Evolutionary conservation across 1,284 basidiomycete species (phyloP).

Genomic region (Boletellus deceptivus): DNA sequence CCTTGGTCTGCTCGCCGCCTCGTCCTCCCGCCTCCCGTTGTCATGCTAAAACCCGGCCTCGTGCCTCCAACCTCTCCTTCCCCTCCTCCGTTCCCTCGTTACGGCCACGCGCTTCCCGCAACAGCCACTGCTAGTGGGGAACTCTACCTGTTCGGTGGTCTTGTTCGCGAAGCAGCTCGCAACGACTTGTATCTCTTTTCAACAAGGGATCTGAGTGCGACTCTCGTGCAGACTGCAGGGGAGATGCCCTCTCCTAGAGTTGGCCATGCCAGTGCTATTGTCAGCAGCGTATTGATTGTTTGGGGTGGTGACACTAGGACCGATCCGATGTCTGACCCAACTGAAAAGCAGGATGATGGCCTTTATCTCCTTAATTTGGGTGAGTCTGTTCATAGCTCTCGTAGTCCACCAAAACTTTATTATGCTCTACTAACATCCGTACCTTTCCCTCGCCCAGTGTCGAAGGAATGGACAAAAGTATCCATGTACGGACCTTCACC

Average conservation of each 20-base stretch:
- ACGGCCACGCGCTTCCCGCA: constrained; percentile 94
- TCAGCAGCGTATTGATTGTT: constrained; percentile 93
- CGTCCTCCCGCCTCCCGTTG: constrained; percentile 59
- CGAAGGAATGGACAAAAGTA: constrained; percentile 93
- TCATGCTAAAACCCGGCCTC: constrained; percentile 60
- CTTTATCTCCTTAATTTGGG: constrained; percentile 95
- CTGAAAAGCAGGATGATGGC: constrained; percentile 89
- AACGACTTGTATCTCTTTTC: constrained; percentile 95
- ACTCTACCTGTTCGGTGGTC: constrained; percentile 95
- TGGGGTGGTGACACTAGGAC: constrained; percentile 98
- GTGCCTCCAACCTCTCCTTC: constrained; percentile 61
- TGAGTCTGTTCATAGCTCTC: constrained; percentile 37
- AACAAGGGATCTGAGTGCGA: constrained; percentile 74
- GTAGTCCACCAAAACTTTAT: background rate
- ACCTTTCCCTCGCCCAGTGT: constrained; percentile 46
- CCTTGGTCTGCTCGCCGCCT: constrained; percentile 79
- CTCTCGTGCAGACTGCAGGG: constrained; percentile 83
- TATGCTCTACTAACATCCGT: constrained; percentile 7
- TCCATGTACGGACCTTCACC: constrained; percentile 75
- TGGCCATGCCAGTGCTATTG: constrained; percentile 93
- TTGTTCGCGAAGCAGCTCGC: constrained; percentile 87
- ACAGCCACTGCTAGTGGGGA: constrained; percentile 81
- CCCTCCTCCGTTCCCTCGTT: constrained; percentile 92
- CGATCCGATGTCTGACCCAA: constrained; percentile 60
- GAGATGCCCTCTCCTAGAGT: constrained; percentile 90